Base-by-base conservation (phyloP, 257 asterid species). In the Echites panduratus region DNA sequence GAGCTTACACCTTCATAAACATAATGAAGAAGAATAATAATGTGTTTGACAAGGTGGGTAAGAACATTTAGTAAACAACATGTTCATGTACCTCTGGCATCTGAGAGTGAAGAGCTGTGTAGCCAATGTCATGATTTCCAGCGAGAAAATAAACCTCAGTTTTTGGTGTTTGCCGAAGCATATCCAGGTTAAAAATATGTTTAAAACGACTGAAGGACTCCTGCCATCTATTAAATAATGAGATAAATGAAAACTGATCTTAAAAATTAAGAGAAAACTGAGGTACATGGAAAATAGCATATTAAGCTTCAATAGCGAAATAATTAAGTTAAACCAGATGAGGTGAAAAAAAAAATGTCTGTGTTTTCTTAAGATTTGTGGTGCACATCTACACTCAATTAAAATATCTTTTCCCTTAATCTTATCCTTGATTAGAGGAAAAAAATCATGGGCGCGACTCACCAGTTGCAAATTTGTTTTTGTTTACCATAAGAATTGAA, bases 121-220 rank as follows among this genome's bases (percentile, higher is more conserved):
- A 94, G 38, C 98, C 98, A 35, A 80, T 83, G 76, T 94, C 99
- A 84, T 94, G 99, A 84, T 94, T 94, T 73, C 99, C 99, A 73
- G 91, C 77, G 70, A 94, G 89, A 79, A 85, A 87, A 82, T 82
- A 71, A 52, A 85, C 76, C 81, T 86, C 80, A 35, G 77, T 68
- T 66, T 82, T 87, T 78, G 87, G 76, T 71, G 79, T 75, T 83
- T 82, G 75, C 85, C 81, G 84, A 77, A 89, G 89, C 82, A 74
- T 73, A 75, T 91, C 84, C 86, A 90, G 87, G 80, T 87, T 78
- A 80, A 91, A 91, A 50, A 90, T 91, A 88, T 94, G 99, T 80
- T 78, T 85, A 68, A 94, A 82, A 76, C 98, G 99, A 78, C 92
- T 89, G 86, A 85, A 70, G 44, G 99, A 94, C 79, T 89, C 96